Evolutionary conservation across 163 green algal species (phyloP), one percentile per base, ranked within the genome.

Genomic region (Chlorella variabilis): DNA sequence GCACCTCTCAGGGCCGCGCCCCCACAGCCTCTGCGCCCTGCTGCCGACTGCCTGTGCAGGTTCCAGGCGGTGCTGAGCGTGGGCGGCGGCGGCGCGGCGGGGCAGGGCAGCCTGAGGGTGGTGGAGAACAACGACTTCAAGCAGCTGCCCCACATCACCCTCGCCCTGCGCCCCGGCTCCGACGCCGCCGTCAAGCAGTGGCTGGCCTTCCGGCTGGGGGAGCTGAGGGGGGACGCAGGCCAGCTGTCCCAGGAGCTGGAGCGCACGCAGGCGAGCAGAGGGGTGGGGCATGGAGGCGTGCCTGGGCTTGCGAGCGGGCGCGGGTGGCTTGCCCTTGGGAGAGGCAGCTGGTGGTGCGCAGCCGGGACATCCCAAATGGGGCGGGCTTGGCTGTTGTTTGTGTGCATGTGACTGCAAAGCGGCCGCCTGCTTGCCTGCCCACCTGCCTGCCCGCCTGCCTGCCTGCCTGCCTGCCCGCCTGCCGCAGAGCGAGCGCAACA

Each of bases 81-180:
- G 77, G 20, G 36, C 18, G 75, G 15, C 56, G 27, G 54, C 36
- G 5, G 8, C 36, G 56, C 36, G 3, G 8, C 36, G 23, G n/a
- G 13, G 54, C 75, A 75, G 48, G 70, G 45, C 42, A 67, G n/a
- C 29, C 89, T 98, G 61, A 87, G 89, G 23, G 91, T 98, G 13
- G 83, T 98, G n/a, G 95, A 99, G 85, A 98, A 92, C n/a, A 99
- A 98, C 83, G 93, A 97, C 63, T 98, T 99, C 88, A 98, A 98
- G 82, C 93, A 98, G 68, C 85, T 98, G 75, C 86, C 94, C 1
- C 96, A 98, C 86, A 94, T 99, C 25, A 92, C 88, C 0, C 86
- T 99, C 34, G 80, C 85, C 1, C 97, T 99, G 84, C 81, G 88
- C 2, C 89, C 92, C 2, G 96, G 93, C 58, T 94, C 90, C 51